Evolutionary conservation across 768 basidiomycete species (phyloP), one percentile per base, ranked within the genome.

Genomic region (Suillus hirtellus): DNA sequence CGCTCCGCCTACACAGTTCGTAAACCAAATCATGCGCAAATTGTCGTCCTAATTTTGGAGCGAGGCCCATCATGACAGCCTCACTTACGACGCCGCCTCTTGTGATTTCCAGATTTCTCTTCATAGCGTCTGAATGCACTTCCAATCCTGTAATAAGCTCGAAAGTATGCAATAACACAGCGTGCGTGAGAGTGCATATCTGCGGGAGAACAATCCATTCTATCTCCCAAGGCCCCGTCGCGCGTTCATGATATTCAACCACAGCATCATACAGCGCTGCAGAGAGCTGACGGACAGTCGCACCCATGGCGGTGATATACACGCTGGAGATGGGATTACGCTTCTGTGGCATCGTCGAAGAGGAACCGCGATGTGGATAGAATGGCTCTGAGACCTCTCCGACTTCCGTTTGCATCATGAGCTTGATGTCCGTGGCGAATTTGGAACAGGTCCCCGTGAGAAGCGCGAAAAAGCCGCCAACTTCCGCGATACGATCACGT

Each of bases 281-380:
- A 44, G 76, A 73, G 24, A 81, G 71, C 56, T 81, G 76, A 14
- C 77, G 77, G 61, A 82, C 76, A 19, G 76, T 78, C 24, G 77
- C 73, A 24, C 76, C 69, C 74, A 82, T 78, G 5, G 80, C 77
- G 1, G 78, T 79, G 59, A 82, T 79, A 64, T 82, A 82, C 1
- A 73, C 80, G 55, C 79, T 76, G 2, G 78, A 78, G 43, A 82
- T 78, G 0, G 80, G 79, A 60, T 82, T 82, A n/a, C 81, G 76
- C 60, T 82, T 82, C 64, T 82, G 81, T 21, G 80, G 81, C 81
- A 82, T 82, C 17, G 81, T 82, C 64, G 78, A 80, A 63, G 80
- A 82, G 9, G 79, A 81, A 0, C 80, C 81, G 21, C 80, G 78
- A 53, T 82, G 76, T 12, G 75, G 68, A 38, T 78, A 71, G 58